Evolutionary conservation across 805 yeast species (phyloP).

Genomic region (Nakazawaea pomicola): DNA sequence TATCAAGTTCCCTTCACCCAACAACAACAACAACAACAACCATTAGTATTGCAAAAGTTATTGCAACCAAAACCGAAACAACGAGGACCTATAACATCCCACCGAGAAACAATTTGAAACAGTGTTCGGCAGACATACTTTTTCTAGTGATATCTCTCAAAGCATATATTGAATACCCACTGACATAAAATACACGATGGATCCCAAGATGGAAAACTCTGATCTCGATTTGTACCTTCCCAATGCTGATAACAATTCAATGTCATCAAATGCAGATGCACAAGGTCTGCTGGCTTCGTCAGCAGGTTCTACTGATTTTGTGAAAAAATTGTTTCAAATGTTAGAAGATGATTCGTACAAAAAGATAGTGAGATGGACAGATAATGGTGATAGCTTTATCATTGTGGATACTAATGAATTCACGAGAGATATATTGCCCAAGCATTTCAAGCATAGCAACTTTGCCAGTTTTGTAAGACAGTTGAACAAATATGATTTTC

Average conservation of each 20-base stretch:
- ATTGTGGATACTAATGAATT: constrained; percentile 88
- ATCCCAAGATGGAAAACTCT: neutral
- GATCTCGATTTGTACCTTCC: neutral
- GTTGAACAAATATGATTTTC: constrained; percentile 94
- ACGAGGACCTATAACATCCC: too few species aligned
- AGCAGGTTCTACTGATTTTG: constrained; percentile 79
- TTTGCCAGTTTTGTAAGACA: constrained; percentile 95
- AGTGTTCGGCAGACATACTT: too few species aligned
- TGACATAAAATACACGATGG: neutral
- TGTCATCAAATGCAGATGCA: too few species aligned
- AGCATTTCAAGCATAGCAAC: constrained; percentile 91
- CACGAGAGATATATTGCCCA: constrained; percentile 82
- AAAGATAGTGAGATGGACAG: constrained; percentile 81
- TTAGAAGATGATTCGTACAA: constrained; percentile 75
- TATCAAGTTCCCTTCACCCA: too few species aligned
- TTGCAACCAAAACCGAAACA: too few species aligned
- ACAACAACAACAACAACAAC: neutral
- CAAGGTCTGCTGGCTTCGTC: too few species aligned
- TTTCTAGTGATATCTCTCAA: too few species aligned
- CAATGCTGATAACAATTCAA: neutral
- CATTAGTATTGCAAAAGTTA: neutral
- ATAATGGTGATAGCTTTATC: constrained; percentile 79
- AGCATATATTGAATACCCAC: neutral
- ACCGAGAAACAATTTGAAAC: too few species aligned
- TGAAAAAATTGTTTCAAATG: constrained; percentile 76